phyloP scores from a whole-genome alignment of 1,284 basidiomycete species.

The Ceratorhiza oryzae-sativae region DNA sequence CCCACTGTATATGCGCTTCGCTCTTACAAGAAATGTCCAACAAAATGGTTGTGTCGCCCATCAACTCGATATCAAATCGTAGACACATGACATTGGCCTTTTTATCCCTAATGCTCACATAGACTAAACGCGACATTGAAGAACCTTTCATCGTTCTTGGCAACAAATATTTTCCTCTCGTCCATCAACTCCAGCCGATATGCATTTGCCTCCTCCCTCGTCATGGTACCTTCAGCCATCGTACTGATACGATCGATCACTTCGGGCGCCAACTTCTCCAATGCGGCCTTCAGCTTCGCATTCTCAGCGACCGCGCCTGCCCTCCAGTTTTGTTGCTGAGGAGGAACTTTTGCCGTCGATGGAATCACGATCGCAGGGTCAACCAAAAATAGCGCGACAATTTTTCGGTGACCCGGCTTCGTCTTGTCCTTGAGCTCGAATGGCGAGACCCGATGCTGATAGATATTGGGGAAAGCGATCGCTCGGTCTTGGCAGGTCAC shows the following conservation, averaged over 20 bases:
- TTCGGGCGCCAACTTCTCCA: conserved; percentile 42
- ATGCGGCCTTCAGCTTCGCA: conserved; percentile 4
- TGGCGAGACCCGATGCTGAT: conserved; percentile 53
- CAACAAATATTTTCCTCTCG: conserved; percentile 1
- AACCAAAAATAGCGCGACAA: conserved; percentile 51
- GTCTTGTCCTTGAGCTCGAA: conserved; percentile 49
- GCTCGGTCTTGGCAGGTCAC: conserved; percentile 50
- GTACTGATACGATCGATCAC: not conserved
- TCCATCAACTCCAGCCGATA: conserved; percentile 34
- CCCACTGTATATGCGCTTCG: too few relatives aligned
- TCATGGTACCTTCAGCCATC: not conserved
- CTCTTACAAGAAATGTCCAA: too few relatives aligned
- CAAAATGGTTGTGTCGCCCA: too few relatives aligned
- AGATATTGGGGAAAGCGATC: conserved; percentile 63
- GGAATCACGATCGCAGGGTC: conserved; percentile 46
- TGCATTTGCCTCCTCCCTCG: not conserved
- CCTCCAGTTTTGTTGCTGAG: conserved; percentile 49
- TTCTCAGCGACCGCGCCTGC: conserved; percentile 38
- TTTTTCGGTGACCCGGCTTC: conserved; percentile 50
- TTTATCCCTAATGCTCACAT: not conserved
- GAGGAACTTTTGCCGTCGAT: conserved; percentile 43
- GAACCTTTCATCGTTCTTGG: not conserved
- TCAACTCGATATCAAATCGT: too few relatives aligned
- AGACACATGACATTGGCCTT: too few relatives aligned
- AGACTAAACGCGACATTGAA: not conserved